Evolutionary conservation across 78 protist species (phyloP).

Genomic region (Anaeramoeba flamelloides): DNA sequence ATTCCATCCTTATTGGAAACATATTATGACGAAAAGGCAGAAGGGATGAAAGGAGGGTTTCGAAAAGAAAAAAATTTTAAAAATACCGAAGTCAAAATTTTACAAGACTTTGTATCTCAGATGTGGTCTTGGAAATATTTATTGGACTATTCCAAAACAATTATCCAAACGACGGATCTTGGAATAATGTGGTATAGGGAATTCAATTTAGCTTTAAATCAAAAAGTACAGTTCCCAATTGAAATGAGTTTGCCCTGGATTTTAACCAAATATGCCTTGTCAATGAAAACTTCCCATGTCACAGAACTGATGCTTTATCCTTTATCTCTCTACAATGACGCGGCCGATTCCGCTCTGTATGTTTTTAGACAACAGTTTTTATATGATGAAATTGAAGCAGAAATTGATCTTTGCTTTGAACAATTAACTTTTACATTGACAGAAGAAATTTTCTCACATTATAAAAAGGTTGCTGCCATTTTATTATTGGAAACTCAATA

Average conservation of each 20-base stretch:
- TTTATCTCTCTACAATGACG: conserved; percentile 65
- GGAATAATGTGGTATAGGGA: conserved; percentile 69
- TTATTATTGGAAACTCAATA: conserved; percentile 5
- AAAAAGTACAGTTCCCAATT: conserved; percentile 61
- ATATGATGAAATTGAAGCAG: conserved; percentile 72
- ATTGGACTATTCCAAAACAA: too few relatives aligned
- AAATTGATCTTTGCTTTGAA: conserved; percentile 59
- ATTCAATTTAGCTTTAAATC: conserved; percentile 52
- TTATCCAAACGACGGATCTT: conserved; percentile 36
- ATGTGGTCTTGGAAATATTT: too few relatives aligned
- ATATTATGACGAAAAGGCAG: too few relatives aligned
- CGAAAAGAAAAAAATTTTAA: too few relatives aligned
- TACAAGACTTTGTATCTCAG: too few relatives aligned
- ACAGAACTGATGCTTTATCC: conserved; percentile 48
- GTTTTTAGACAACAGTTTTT: conserved; percentile 34
- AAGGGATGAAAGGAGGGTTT: too few relatives aligned
- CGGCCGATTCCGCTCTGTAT: conserved; percentile 45
- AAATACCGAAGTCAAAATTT: too few relatives aligned
- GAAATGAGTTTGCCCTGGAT: conserved; percentile 72
- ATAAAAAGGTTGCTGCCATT: conserved; percentile 38
- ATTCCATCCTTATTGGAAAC: too few relatives aligned
- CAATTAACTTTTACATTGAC: conserved; percentile 51
- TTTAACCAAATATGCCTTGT: conserved; percentile 51
- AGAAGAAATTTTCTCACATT: conserved; percentile 42
- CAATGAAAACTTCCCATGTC: conserved; percentile 24